A percentile compares a stretch with the other conserved stretches of the same genome.
Evolutionary conservation across 192 early-diverging fungal genomes (phyloP).

Genomic region (Geranomyces variabilis): DNA sequence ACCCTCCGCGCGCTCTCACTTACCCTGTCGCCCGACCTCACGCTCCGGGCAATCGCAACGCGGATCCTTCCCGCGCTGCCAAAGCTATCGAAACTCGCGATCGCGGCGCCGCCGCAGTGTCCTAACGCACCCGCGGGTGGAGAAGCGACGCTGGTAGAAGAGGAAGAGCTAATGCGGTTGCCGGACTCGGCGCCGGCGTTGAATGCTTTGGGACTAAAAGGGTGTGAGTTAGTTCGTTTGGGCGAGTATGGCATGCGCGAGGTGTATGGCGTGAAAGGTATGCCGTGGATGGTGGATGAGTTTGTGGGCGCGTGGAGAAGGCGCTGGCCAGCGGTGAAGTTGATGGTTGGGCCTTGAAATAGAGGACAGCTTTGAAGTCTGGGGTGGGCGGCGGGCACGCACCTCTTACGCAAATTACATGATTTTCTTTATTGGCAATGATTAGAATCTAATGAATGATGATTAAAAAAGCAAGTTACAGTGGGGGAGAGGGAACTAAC

Average conservation of each 20-base stretch:
- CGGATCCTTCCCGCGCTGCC: slow-evolving; percentile 7
- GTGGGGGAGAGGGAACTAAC: no score
- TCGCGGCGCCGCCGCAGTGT: background rate
- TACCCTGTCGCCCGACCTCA: slow-evolving; percentile 7
- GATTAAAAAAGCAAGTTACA: no score
- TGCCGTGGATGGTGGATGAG: slow-evolving; percentile 26
- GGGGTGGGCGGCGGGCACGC: no score
- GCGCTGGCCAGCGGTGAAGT: slow-evolving; percentile 2
- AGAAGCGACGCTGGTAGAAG: background rate
- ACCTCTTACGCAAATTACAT: no score
- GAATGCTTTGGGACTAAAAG: background rate
- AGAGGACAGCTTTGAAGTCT: background rate
- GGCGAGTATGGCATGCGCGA: slow-evolving; percentile 1
- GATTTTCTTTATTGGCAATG: no score
- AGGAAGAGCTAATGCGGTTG: background rate
- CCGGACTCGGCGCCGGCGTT: background rate
- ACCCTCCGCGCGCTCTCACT: background rate
- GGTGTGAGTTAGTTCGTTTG: background rate
- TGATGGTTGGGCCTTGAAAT: slow-evolving; percentile 11
- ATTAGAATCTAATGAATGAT: no score
- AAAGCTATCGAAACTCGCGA: background rate
- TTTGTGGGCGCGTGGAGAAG: slow-evolving; percentile 10
- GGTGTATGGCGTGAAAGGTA: slow-evolving; percentile 19
- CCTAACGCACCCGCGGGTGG: no score
- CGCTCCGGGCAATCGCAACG: slow-evolving; percentile 2